Conservation (phyloP, 1,139 yeast species). For the Diutina pseudorugosa region DNA sequence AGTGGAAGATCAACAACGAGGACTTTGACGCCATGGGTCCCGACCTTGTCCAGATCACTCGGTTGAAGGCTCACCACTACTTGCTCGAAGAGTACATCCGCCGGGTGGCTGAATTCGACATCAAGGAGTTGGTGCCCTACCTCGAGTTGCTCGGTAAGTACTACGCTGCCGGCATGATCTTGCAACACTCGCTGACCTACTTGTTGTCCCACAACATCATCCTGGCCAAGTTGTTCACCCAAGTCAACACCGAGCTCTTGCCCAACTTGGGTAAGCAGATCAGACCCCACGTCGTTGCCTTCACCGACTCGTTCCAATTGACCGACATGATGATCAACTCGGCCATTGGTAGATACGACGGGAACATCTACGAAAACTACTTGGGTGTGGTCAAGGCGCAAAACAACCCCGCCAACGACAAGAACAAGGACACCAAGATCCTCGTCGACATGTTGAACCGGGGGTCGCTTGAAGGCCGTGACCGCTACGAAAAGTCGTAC, state of each 20-base stretch:
- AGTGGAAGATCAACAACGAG: constrained; percentile 19
- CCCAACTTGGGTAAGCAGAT: constrained; percentile 25
- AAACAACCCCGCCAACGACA: constrained; percentile 24
- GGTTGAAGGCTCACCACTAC: constrained; percentile 30
- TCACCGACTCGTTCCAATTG: constrained; percentile 37
- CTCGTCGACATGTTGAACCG: constrained; percentile 28
- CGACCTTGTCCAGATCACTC: constrained; percentile 16
- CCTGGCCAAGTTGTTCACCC: constrained; percentile 21
- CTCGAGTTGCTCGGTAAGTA: constrained; percentile 14
- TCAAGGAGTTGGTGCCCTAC: constrained; percentile 12
- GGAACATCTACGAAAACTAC: constrained; percentile 36
- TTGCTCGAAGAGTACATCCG: constrained; percentile 20
- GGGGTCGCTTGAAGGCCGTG: constrained; percentile 24
- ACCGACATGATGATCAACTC: constrained; percentile 34
- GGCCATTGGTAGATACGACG: constrained; percentile 31
- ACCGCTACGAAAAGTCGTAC: constrained; percentile 24
- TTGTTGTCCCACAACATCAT: constrained; percentile 27
- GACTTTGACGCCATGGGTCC: constrained; percentile 23
- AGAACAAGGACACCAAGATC: constrained; percentile 29
- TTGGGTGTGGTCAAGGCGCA: constrained; percentile 23
- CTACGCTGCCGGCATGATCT: constrained; percentile 16
- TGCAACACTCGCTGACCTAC: constrained; percentile 27
- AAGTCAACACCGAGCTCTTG: constrained; percentile 19
- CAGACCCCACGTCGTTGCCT: constrained; percentile 33
- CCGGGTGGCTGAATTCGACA: constrained; percentile 12